Conservation (phyloP, 108 stramenopile species). For the Cyclotella baltica region DNA sequence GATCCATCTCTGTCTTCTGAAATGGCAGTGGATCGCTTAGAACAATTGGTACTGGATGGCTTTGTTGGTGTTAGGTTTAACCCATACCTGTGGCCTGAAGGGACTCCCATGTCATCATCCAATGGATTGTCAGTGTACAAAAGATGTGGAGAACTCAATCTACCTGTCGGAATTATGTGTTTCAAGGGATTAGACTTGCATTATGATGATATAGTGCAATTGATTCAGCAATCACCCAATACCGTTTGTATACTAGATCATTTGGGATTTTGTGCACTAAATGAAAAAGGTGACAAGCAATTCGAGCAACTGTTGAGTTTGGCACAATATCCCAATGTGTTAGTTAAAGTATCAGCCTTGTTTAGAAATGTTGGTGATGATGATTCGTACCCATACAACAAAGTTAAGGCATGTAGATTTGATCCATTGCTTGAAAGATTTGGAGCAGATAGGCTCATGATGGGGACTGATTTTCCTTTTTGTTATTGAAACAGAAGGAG, state of each 20-base stretch:
- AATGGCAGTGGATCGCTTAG: slow-evolving; percentile 67
- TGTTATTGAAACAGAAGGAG: slow-evolving; percentile 72
- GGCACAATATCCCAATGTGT: slow-evolving; percentile 73
- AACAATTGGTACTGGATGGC: slow-evolving; percentile 75
- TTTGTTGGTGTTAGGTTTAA: slow-evolving; percentile 91
- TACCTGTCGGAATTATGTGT: slow-evolving; percentile 91
- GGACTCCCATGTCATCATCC: slow-evolving; percentile 46
- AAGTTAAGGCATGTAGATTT: slow-evolving; percentile 66
- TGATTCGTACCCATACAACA: slow-evolving; percentile 60
- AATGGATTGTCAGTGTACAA: slow-evolving; percentile 71
- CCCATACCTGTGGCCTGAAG: slow-evolving; percentile 84
- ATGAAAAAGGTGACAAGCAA: slow-evolving; percentile 60
- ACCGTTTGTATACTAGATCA: slow-evolving; percentile 86
- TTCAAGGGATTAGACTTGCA: slow-evolving; percentile 87
- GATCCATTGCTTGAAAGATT: slow-evolving; percentile 70
- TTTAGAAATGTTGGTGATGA: slow-evolving; percentile 72
- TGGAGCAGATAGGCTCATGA: slow-evolving; percentile 80
- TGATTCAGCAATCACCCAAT: slow-evolving; percentile 68
- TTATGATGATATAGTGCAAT: slow-evolving; percentile 66
- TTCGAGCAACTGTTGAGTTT: slow-evolving; percentile 74
- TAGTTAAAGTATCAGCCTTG: slow-evolving; percentile 84
- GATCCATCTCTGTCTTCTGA: slow-evolving; percentile 73
- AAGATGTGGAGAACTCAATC: slow-evolving; percentile 77
- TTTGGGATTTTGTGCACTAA: slow-evolving; percentile 85
- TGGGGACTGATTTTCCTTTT: slow-evolving; percentile 90